Evolutionary conservation across 495 filamentous ascomycete genomes (phyloP).

Genomic region (Monascus purpureus): DNA sequence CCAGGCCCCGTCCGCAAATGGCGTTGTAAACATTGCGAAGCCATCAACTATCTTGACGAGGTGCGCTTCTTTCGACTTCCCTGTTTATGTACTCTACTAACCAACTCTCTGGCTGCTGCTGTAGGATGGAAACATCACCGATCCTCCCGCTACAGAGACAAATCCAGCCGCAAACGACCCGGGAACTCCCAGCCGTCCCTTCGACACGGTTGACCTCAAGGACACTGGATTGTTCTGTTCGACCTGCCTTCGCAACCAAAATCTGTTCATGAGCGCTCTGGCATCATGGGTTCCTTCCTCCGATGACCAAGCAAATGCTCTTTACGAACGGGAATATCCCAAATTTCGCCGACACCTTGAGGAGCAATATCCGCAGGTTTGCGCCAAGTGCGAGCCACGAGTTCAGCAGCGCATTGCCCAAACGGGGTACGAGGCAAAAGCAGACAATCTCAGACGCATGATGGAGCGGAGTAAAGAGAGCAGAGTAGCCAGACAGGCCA

Average conservation of each 20-base stretch:
- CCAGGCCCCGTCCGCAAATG: conserved; percentile 43
- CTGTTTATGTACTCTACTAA: background rate
- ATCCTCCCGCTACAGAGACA: conserved; percentile 54
- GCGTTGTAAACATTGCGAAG: conserved; percentile 59
- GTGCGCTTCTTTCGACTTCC: conserved; percentile 15
- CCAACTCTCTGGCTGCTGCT: too few species aligned
- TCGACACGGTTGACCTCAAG: conserved; percentile 20
- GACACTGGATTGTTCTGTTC: conserved; percentile 54
- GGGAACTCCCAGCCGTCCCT: conserved; percentile 15
- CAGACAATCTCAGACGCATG: conserved; percentile 59
- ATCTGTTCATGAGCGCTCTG: conserved; percentile 50
- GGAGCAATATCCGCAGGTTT: conserved; percentile 70
- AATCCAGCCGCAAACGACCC: conserved; percentile 13
- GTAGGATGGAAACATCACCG: conserved; percentile 72
- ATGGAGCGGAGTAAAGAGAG: conserved; percentile 47
- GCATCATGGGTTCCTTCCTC: conserved; percentile 57
- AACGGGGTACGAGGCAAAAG: conserved; percentile 63
- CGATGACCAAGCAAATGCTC: conserved; percentile 47
- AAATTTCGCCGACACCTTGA: conserved; percentile 52
- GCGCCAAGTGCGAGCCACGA: conserved; percentile 54
- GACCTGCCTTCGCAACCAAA: conserved; percentile 71
- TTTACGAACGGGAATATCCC: conserved; percentile 42
- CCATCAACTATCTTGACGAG: conserved; percentile 69
- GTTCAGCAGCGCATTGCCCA: conserved; percentile 50
- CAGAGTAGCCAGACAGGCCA: conserved; percentile 23